Conservation (phyloP, 2,329 filamentous ascomycete species). For the Penicillium concentricum region DNA sequence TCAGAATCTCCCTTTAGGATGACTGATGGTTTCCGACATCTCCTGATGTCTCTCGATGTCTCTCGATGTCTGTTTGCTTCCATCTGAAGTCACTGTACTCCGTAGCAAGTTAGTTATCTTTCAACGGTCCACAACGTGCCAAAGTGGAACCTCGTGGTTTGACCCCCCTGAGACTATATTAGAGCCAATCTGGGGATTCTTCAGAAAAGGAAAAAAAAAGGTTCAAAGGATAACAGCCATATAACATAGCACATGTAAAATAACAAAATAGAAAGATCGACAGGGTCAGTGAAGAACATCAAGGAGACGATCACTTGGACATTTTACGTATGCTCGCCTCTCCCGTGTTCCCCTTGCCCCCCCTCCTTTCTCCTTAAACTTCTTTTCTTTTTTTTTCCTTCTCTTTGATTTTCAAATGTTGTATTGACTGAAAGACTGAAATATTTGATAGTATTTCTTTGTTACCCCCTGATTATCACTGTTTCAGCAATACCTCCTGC, state of each 20-base stretch:
- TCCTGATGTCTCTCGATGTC: no score
- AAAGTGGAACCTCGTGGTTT: constrained; percentile 11
- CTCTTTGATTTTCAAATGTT: constrained; percentile 2
- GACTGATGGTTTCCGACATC: neutral
- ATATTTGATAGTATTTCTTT: neutral
- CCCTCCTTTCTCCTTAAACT: constrained; percentile 7
- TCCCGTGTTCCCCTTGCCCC: constrained; percentile 16
- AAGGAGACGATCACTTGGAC: constrained; percentile 7
- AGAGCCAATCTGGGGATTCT: neutral
- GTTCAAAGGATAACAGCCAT: neutral
- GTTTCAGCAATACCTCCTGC: constrained; percentile 6
- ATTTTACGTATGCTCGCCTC: constrained; percentile 8
- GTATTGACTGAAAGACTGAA: no score
- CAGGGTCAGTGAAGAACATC: neutral
- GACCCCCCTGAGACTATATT: neutral
- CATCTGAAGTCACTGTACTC: neutral
- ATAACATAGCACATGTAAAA: neutral
- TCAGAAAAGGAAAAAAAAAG: neutral
- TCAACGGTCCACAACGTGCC: neutral
- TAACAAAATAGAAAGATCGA: neutral
- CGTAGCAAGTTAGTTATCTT: neutral
- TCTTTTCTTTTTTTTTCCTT: neutral
- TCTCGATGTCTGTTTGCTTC: no score
- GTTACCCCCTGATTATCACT: neutral
- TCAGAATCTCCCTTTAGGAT: neutral